These are phyloP conservation scores for Alternaria brassicicola DNA, from an alignment of 2,329 filamentous ascomycete genomes.

Conservation along the genomic window DNA sequence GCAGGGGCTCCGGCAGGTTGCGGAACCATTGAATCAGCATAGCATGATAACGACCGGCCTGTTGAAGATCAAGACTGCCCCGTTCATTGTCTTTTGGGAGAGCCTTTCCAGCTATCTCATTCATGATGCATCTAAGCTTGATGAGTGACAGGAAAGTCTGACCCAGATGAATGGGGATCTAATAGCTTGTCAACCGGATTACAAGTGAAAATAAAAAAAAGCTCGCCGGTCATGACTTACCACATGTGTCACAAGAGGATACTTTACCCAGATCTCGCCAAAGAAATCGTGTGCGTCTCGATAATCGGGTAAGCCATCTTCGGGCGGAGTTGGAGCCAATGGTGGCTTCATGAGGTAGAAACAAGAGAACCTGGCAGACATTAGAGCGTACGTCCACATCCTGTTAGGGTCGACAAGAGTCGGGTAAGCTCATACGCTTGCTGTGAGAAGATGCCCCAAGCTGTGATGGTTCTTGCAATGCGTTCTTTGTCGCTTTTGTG, in stretches of 20 bases:
- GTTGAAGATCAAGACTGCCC: not conserved
- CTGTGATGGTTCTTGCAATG: constrained; percentile 4
- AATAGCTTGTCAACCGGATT: not conserved
- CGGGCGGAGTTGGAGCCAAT: not conserved
- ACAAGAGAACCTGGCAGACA: constrained; percentile 2
- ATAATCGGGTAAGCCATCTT: not conserved
- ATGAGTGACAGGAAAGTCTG: constrained; percentile 5
- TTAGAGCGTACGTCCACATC: not conserved
- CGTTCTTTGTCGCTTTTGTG: not conserved
- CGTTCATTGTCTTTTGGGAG: not conserved
- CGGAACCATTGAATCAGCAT: constrained; percentile 7
- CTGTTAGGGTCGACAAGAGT: not conserved
- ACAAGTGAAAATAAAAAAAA: too few relatives aligned
- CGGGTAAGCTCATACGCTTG: constrained; percentile 3
- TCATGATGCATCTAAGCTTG: constrained; percentile 7
- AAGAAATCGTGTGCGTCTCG: not conserved
- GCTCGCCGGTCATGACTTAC: not conserved
- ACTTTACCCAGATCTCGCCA: constrained; percentile 10
- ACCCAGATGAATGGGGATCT: constrained; percentile 4
- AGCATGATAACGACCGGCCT: not conserved
- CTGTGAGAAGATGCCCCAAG: constrained; percentile 10
- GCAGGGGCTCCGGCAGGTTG: not conserved
- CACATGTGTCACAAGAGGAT: not conserved
- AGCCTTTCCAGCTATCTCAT: constrained; percentile 8
- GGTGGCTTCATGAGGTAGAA: constrained; percentile 4